Evolutionary conservation across 345 rosid species (phyloP), one percentile per base, ranked within the genome.

Genomic region (Salix koriyanagi): DNA sequence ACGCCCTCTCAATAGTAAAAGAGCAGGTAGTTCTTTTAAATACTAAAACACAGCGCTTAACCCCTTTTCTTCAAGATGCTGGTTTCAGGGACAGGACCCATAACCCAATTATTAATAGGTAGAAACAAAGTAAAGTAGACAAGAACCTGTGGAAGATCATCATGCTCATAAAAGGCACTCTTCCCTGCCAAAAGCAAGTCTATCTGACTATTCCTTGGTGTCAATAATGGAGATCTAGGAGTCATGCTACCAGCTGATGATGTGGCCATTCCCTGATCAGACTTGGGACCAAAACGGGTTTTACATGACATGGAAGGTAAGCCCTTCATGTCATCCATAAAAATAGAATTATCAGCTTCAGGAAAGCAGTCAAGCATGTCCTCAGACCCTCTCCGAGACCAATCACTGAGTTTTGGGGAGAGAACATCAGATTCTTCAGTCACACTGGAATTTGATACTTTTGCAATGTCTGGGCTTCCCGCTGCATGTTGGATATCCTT

Each of bases 181-280:
- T 96, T 96, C 77, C 97, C 99, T 54, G 91, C 89, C 80, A 93
- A 84, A 58, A 90, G 88, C 86, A 89, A 75, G 76, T 96, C 99
- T 81, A 96, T 86, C 77, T 89, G 99, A 90, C 93, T 90, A 79
- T 86, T 90, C 79, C 90, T 92, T 69, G 99, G 99, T 69, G 99
- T 96, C 76, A 94, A 85, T 75, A 91, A 77, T 9, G 99, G 98
- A 81, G 99, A 96, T 81, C 97, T 89, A 74, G 99, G 99, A 80
- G 99, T 96, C 93, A 94, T 89, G 88, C 99, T 96, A 76, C 99
- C 96, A 75, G 94, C 98, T 41, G 98, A 94, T 46, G 99, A 96
- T 71, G 98, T 92, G 54, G 99, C 84, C 98, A 96, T 92, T 82
- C 97, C 98, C 80, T 89, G 96, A 85, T 96, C 98, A 69, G 98